These are phyloP conservation scores for Talaromyces pinophilus DNA, from an alignment of 2,329 filamentous ascomycete species.

Conservation along the genomic window DNA sequence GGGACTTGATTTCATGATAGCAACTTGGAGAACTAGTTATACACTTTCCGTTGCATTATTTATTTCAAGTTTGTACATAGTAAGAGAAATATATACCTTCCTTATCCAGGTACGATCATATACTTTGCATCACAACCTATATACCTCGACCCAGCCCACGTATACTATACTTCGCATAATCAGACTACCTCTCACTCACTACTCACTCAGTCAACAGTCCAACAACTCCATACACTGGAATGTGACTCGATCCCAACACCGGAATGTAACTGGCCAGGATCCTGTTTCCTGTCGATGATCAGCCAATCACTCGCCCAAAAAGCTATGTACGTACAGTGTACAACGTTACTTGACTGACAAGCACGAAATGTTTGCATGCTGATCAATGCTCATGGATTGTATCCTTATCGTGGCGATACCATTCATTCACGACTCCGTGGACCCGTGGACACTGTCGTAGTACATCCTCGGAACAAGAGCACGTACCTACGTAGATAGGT, in stretches of 20 bases:
- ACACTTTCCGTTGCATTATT: background rate
- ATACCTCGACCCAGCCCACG: background rate
- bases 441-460: background rate
- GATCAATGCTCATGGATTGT: constrained; percentile 3
- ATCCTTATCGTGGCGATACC: background rate
- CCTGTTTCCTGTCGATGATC: background rate
- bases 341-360: background rate
- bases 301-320: background rate
- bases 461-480: background rate
- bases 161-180: background rate
- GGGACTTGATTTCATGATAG: no score
- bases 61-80: background rate
- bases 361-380: background rate
- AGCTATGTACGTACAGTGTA: background rate
- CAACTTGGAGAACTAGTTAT: background rate
- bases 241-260: background rate
- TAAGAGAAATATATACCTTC: background rate
- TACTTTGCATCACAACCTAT: no score
- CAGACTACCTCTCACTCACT: background rate
- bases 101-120: background rate
- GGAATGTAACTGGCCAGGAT: constrained; percentile 3
- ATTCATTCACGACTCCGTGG: background rate
- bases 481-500: background rate
- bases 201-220: background rate
- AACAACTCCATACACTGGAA: background rate